A percentile compares a stretch with the other conserved stretches of the same genome.
phyloP scores from a whole-genome alignment of 306 rosid species.

The Geum urbanum region DNA sequence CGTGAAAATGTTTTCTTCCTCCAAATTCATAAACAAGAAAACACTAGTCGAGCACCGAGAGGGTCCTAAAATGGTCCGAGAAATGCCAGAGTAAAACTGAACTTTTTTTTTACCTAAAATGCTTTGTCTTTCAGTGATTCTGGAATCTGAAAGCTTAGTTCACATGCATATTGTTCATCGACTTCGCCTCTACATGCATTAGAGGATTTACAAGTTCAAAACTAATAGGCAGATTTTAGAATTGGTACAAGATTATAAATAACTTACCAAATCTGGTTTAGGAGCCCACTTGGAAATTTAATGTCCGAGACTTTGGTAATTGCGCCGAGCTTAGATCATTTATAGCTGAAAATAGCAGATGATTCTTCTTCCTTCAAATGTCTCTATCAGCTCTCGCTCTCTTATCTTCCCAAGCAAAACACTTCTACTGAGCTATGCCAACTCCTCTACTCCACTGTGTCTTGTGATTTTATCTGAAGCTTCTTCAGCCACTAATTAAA shows the following conservation, averaged over 20 bases:
- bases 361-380: constrained; percentile 15
- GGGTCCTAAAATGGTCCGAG: too few relatives aligned
- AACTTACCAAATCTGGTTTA: background rate
- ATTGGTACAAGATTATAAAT: background rate
- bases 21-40: background rate
- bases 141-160: background rate
- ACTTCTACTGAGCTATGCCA: constrained; percentile 27
- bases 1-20: constrained; percentile 18
- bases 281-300: constrained; percentile 8
- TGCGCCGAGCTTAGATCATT: background rate
- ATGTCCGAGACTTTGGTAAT: background rate
- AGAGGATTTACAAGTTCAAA: too few relatives aligned
- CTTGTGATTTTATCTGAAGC: constrained; percentile 32
- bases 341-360: constrained; percentile 3
- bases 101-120: background rate
- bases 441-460: constrained; percentile 24
- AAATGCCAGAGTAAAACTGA: background rate
- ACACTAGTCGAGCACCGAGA: background rate
- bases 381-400: constrained; percentile 22
- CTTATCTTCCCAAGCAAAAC: constrained; percentile 24
- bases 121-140: constrained; percentile 6
- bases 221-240: background rate
- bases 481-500: constrained; percentile 41
- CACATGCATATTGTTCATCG: background rate
- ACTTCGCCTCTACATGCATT: background rate